Evolutionary conservation across 2,329 filamentous ascomycete species (phyloP).

Genomic region (Scopulariopsis brevicaulis): DNA sequence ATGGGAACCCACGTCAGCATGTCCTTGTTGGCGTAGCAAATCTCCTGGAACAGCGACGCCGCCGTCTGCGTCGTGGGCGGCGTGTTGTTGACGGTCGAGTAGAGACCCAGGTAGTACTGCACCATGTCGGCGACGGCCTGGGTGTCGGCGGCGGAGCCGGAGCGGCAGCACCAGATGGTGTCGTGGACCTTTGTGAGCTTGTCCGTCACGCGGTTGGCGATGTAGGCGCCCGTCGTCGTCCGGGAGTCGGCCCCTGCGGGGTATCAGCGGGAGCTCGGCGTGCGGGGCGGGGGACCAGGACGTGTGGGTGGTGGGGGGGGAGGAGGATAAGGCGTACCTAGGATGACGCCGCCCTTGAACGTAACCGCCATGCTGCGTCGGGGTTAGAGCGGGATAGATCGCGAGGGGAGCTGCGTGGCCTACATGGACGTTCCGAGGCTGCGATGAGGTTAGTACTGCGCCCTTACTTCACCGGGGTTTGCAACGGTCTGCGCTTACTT

Average conservation of each 20-base stretch:
- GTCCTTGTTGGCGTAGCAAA: constrained; percentile 98
- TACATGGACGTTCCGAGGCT: constrained; percentile 97
- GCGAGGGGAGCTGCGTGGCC: constrained; percentile 20
- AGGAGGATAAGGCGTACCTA: constrained; percentile 39
- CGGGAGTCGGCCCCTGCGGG: constrained; percentile 75
- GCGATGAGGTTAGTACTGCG: constrained; percentile 1
- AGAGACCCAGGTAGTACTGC: constrained; percentile 89
- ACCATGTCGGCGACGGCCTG: constrained; percentile 98
- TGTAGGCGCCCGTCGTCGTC: constrained; percentile 96
- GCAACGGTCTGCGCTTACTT: constrained; percentile 55
- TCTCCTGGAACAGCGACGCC: constrained; percentile 91
- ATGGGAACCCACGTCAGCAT: constrained; percentile 47
- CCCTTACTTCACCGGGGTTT: neutral
- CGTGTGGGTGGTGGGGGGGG: neutral
- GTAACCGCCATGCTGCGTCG: constrained; percentile 84
- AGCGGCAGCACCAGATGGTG: constrained; percentile 99
- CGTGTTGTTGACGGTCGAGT: constrained; percentile 81
- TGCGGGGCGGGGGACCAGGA: neutral
- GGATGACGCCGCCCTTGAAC: constrained; percentile 95
- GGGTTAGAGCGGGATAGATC: constrained; percentile 15
- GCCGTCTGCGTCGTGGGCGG: constrained; percentile 89
- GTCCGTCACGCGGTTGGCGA: constrained; percentile 97
- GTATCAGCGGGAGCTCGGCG: constrained; percentile 6
- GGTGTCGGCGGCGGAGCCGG: constrained; percentile 92
- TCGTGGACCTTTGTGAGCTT: constrained; percentile 98